These are phyloP conservation scores for Coprinopsis sp. DNA, from an alignment of 768 basidiomycete species.

Conservation along the genomic window DNA sequence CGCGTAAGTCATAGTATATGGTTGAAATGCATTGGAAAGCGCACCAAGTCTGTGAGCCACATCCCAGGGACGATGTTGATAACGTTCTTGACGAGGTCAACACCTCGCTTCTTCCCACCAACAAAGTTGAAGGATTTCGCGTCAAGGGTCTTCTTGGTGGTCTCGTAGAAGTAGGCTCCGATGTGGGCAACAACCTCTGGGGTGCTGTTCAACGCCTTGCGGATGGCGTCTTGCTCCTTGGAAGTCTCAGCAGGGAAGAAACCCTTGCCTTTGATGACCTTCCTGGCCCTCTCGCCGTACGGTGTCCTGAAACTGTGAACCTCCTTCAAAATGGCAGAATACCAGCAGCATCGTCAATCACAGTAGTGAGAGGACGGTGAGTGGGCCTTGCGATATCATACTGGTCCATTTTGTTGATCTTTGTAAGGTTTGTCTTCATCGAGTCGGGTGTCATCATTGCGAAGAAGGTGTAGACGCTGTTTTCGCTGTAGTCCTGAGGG, in stretches of 20 bases:
- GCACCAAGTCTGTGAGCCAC: slow-evolving; percentile 73
- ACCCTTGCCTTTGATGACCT: slow-evolving; percentile 55
- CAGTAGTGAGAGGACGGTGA: slow-evolving; percentile 18
- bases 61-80: slow-evolving; percentile 58
- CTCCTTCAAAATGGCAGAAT: slow-evolving; percentile 51
- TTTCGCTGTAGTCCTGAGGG: slow-evolving; percentile 61
- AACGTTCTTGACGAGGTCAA: slow-evolving; percentile 70
- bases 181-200: slow-evolving; percentile 46
- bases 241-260: slow-evolving; percentile 62
- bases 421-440: slow-evolving; percentile 57
- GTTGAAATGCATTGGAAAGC: slow-evolving; percentile 19
- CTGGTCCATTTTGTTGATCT: slow-evolving; percentile 46
- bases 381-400: slow-evolving; percentile 56
- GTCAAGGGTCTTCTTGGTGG: slow-evolving; percentile 54
- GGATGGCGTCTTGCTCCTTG: slow-evolving; percentile 45
- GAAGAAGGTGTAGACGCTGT: slow-evolving; percentile 82
- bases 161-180: slow-evolving; percentile 60
- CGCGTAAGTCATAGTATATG: slow-evolving; percentile 5
- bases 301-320: slow-evolving; percentile 40
- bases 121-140: slow-evolving; percentile 52
- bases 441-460: slow-evolving; percentile 76
- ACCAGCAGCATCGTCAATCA: slow-evolving; percentile 43
- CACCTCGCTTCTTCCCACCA: slow-evolving; percentile 44
- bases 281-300: slow-evolving; percentile 45
- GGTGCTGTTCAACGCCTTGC: slow-evolving; percentile 41